Evolutionary conservation across 331 rosid genomes (phyloP).

Genomic region (Quercus lobata): DNA sequence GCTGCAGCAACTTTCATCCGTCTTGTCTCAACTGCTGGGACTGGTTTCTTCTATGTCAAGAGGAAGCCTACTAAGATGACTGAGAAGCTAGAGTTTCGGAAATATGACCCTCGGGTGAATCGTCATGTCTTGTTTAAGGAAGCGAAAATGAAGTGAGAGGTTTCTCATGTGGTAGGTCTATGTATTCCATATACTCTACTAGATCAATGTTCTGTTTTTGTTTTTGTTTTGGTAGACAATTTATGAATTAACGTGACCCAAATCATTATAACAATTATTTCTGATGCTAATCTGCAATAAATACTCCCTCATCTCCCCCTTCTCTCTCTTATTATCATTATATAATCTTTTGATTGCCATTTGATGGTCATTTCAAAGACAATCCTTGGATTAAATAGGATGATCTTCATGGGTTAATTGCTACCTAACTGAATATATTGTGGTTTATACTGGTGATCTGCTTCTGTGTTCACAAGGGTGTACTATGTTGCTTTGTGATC

Average conservation of each 20-base stretch:
- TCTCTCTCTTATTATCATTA: too few species aligned
- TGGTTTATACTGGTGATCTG: too few species aligned
- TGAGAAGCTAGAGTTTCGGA: slow-evolving; percentile 92
- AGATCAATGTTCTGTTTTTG: not conserved
- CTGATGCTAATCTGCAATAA: not conserved
- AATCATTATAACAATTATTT: not conserved
- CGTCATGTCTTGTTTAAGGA: slow-evolving; percentile 92
- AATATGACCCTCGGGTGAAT: slow-evolving; percentile 85
- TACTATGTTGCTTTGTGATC: too few species aligned
- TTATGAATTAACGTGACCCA: not conserved
- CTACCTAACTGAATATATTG: too few species aligned
- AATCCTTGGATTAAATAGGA: too few species aligned
- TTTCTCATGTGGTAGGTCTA: not conserved
- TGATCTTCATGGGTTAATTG: too few species aligned
- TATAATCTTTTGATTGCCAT: too few species aligned
- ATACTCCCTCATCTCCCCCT: too few species aligned
- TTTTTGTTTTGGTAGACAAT: not conserved
- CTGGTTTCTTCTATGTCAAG: slow-evolving; percentile 96
- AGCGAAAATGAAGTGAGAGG: slow-evolving; percentile 85
- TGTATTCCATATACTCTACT: not conserved
- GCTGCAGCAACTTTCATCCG: slow-evolving; percentile 85
- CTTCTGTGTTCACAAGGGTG: too few species aligned
- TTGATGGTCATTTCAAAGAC: too few species aligned
- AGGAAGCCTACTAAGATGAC: slow-evolving; percentile 76
- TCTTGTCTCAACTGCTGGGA: slow-evolving; percentile 90